Base-by-base conservation (phyloP, 441 rosid species). In the Adansonia madagascariensis region DNA sequence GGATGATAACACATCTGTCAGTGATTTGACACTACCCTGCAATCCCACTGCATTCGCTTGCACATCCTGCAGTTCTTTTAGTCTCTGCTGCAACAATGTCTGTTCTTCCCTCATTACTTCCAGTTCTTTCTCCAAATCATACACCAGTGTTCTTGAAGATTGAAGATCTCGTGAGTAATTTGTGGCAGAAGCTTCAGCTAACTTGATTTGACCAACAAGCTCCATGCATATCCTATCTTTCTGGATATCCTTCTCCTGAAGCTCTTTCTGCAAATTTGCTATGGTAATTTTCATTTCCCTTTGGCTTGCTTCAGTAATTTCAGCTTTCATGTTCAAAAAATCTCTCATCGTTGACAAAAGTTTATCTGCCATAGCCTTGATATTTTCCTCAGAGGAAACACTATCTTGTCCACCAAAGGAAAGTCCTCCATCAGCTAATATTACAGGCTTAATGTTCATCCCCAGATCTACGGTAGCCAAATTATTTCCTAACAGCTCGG, bases 171-270 rank as follows among this genome's bases (percentile, higher is more conserved):
- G 83, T 11, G 86, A 89, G 82, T 85, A 91, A 70, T 82, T 83
- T 27, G 88, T 74, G 11, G 91, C 94, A 76, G 91, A 82, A 69
- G 95, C 91, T 89, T 97, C 94, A 81, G 99, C 99, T 88, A 86
- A 88, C 89, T 91, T 97, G 81, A 95, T 91, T 92, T 97, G 99
- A 89, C 81, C 81, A 39, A 91, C 97, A 35, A 97, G 93, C 77
- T 97, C 99, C 87, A 80, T 81, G 89, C 94, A 94, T 78, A 91
- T 90, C 85, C 88, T 85, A 75, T 97, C 98, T 76, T 84, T 90
- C 80, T 93, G 96, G 76, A 94, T 81, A 77, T 95, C 96, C 83
- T 97, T 97, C 89, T 97, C 99, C 80, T 91, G 97, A 43, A 97
- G 90, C 88, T 91, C 98, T 84, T 86, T 91, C 88, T 88, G 97